These are phyloP conservation scores for Nematodospora anomalae DNA, from an alignment of 1,139 yeast genomes.

Conservation along the genomic window DNA sequence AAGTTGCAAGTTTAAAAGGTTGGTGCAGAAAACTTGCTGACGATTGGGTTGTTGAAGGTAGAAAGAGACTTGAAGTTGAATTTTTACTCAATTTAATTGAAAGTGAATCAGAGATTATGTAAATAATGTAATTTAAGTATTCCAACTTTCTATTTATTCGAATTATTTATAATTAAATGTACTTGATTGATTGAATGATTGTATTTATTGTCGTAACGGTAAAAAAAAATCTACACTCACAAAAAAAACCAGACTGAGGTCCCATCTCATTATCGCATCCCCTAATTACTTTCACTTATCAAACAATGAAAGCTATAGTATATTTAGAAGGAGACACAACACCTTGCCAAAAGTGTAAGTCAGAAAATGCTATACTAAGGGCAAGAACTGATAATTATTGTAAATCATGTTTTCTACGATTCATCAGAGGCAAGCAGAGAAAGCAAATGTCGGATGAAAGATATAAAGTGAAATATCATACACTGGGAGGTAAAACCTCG, in stretches of 20 bases:
- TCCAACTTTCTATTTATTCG: neutral
- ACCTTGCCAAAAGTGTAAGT: constrained; percentile 53
- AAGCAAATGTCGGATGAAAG: constrained; percentile 70
- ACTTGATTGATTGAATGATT: neutral
- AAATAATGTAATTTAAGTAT: constrained; percentile 12
- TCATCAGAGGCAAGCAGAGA: constrained; percentile 76
- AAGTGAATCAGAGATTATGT: constrained; percentile 51
- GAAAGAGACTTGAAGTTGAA: constrained; percentile 86
- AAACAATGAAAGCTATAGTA: constrained; percentile 16
- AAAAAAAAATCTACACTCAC: neutral
- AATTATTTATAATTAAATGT: too few relatives aligned
- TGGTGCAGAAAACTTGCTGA: constrained; percentile 89
- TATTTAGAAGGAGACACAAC: constrained; percentile 17
- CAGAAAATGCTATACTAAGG: constrained; percentile 42
- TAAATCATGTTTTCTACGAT: constrained; percentile 65
- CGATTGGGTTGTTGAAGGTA: constrained; percentile 88
- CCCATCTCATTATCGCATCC: constrained; percentile 1
- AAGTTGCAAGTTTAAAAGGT: constrained; percentile 85
- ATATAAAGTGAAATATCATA: constrained; percentile 61
- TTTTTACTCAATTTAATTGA: constrained; percentile 68
- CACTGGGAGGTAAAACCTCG: constrained; percentile 25
- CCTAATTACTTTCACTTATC: neutral
- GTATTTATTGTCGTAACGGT: neutral
- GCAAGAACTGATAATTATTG: constrained; percentile 77
- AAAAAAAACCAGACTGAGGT: constrained; percentile 3